Evolutionary conservation across 805 yeast genomes (phyloP).

Genomic region (Barnettozyma sucrosica): DNA sequence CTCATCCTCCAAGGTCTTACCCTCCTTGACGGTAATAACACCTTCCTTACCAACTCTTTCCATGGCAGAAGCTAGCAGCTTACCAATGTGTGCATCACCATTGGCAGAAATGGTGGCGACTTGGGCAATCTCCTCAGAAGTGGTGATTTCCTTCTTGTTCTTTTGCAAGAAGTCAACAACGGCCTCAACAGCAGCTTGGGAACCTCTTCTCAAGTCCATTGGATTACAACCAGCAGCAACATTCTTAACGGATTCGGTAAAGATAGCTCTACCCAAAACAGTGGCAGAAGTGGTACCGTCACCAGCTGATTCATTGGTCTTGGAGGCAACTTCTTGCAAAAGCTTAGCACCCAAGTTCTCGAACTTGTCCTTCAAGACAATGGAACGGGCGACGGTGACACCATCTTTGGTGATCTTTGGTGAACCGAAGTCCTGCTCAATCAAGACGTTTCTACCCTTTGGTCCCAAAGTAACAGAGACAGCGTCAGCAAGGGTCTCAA

Average conservation of each 20-base stretch:
- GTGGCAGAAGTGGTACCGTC: constrained; percentile 99
- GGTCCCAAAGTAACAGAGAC: constrained; percentile 97
- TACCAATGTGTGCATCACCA: constrained; percentile 93
- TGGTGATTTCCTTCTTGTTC: constrained; percentile 94
- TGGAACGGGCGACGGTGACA: constrained; percentile 93
- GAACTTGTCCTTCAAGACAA: constrained; percentile 83
- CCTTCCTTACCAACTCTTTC: constrained; percentile 99
- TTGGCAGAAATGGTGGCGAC: constrained; percentile 98
- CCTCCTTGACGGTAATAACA: constrained; percentile 97
- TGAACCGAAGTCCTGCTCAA: constrained; percentile 94
- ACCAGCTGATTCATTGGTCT: constrained; percentile 97
- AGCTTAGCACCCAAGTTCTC: constrained; percentile 97
- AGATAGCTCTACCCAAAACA: constrained; percentile 91
- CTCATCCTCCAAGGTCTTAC: constrained; percentile 95
- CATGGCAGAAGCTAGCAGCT: constrained; percentile 92
- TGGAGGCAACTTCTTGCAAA: constrained; percentile 95
- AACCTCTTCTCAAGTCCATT: constrained; percentile 97
- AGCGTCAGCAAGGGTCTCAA: constrained; percentile 81
- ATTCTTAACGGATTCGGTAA: constrained; percentile 94
- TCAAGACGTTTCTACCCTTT: constrained; percentile 95
- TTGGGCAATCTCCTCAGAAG: constrained; percentile 94
- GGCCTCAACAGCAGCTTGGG: constrained; percentile 97
- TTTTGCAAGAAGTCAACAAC: constrained; percentile 80
- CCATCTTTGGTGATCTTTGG: constrained; percentile 99
- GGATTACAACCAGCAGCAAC: constrained; percentile 99